These are phyloP conservation scores for Aspergillus pseudoterreus DNA, from an alignment of 2,329 filamentous ascomycete genomes.

Conservation along the genomic window DNA sequence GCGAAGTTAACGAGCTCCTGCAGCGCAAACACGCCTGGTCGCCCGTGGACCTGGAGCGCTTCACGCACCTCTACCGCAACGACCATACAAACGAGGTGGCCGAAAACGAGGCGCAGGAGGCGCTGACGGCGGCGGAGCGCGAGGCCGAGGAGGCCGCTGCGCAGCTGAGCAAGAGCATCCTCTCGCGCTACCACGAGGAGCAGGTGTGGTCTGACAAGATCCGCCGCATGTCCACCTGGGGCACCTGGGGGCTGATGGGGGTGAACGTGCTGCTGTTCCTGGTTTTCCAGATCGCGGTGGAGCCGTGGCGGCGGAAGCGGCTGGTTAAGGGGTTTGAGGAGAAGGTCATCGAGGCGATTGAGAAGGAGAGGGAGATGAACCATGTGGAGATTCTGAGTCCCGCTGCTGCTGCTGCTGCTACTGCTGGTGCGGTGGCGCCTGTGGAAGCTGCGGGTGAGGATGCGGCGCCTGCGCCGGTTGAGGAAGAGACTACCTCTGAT, in stretches of 20 bases:
- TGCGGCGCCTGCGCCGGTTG: background rate
- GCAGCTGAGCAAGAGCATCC: slow-evolving; percentile 74
- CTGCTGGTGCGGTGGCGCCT: background rate
- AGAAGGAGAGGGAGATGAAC: slow-evolving; percentile 58
- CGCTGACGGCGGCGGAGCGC: slow-evolving; percentile 70
- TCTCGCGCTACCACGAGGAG: slow-evolving; percentile 94
- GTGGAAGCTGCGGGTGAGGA: background rate
- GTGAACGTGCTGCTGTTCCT: slow-evolving; percentile 89
- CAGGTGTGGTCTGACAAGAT: slow-evolving; percentile 99
- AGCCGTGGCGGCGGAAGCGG: slow-evolving; percentile 82
- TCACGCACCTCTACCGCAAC: slow-evolving; percentile 84
- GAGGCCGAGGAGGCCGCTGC: slow-evolving; percentile 74
- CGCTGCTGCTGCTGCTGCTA: background rate
- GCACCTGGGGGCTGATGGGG: slow-evolving; percentile 96
- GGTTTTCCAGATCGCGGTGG: slow-evolving; percentile 80
- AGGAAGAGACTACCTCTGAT: background rate
- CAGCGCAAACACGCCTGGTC: slow-evolving; percentile 94
- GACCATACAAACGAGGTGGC: slow-evolving; percentile 91
- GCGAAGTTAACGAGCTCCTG: slow-evolving; percentile 89
- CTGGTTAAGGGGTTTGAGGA: slow-evolving; percentile 81
- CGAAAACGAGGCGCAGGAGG: slow-evolving; percentile 68
- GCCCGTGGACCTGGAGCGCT: slow-evolving; percentile 81
- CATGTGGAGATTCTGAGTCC: slow-evolving; percentile 11
- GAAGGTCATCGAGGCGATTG: slow-evolving; percentile 66
- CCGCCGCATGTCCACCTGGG: slow-evolving; percentile 93